These are phyloP conservation scores for Kuraishia cidri DNA, from an alignment of 805 yeast genomes.

Conservation along the genomic window DNA sequence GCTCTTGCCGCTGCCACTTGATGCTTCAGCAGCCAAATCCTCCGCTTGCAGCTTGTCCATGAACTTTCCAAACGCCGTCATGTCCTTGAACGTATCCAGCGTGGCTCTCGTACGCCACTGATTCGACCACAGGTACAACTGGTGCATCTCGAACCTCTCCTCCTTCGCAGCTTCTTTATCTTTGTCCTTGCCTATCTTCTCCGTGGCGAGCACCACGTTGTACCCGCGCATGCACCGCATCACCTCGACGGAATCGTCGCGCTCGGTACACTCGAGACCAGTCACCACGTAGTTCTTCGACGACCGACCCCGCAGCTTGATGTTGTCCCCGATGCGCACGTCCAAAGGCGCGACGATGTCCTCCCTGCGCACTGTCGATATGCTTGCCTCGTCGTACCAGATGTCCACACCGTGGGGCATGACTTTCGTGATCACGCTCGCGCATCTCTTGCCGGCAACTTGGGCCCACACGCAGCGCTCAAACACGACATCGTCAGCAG, in stretches of 20 bases:
- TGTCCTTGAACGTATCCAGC: conserved; percentile 9
- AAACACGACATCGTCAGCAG: not conserved
- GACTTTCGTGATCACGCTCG: conserved; percentile 4
- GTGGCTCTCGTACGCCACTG: not conserved
- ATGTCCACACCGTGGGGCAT: conserved; percentile 4
- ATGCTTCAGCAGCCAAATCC: not conserved
- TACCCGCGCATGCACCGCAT: conserved; percentile 56
- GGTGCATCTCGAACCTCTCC: conserved; percentile 1
- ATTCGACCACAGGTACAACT: conserved; percentile 1
- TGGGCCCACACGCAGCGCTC: conserved; percentile 8
- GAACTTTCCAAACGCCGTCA: conserved; percentile 5
- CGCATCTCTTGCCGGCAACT: conserved; percentile 4
- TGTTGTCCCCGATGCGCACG: conserved; percentile 46
- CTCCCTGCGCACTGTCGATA: conserved; percentile 9
- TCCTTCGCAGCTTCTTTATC: conserved; percentile 10
- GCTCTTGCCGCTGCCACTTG: not conserved
- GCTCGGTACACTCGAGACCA: conserved; percentile 13
- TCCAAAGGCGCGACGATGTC: conserved; percentile 37
- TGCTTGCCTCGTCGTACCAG: conserved; percentile 2
- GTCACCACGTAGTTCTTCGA: conserved; percentile 3
- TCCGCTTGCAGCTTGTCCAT: conserved; percentile 3
- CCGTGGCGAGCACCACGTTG: conserved; percentile 33
- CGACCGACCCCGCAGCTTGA: conserved; percentile 17
- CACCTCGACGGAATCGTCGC: conserved; percentile 10
- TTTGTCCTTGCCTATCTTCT: conserved; percentile 10